Evolutionary conservation across 176 grass and related monocot species (phyloP), one percentile per base, ranked within the genome.

Genomic region (Saccharum spontaneum): DNA sequence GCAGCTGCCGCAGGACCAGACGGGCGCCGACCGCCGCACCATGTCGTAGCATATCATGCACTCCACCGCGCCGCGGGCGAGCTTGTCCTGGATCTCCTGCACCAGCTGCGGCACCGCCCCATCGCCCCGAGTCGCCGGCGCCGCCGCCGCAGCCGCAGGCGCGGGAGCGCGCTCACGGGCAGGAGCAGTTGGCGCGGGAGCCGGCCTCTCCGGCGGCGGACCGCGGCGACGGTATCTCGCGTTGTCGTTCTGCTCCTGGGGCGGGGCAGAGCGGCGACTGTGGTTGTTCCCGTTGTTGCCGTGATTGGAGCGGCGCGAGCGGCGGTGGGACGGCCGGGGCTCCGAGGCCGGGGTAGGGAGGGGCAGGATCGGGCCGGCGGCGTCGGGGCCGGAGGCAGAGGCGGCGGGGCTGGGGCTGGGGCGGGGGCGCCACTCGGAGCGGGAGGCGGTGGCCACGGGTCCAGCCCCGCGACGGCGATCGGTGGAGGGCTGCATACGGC

Each of bases 41-140:
- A 96, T 94, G 84, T 98, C 97, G 85, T 98, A 98, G 91, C 97
- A 98, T 71, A 98, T 98, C 97, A 98, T 98, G 86, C 97, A 98
- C 86, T 98, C 96, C 59, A 98, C 96, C 7, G 78, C 78, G 11
- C 96, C 93, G 3, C 87, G 84, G 36, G 91, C 59, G 16, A 98
- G 88, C 87, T 95, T 98, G 57, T 94, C 93, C 66, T 95, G 88
- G 88, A 98, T 98, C 89, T 98, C 96, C 86, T 98, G 96, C 59
- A 95, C 93, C 86, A 98, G 88, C 91, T 94, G 96, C 54, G 96
- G 96, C 80, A 95, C 61, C 17, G 87, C 18, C 37, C 73, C 72
- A 37, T 44, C 76, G 6, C 55, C 18, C 20, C 5, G 61, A 1
- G 28, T n/a, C 46, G 41, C 37, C 8, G 22, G 34, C 0, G 17